Evolutionary conservation across 1,139 yeast species (phyloP).

Genomic region (Saccharomycopsis crataegensis): DNA sequence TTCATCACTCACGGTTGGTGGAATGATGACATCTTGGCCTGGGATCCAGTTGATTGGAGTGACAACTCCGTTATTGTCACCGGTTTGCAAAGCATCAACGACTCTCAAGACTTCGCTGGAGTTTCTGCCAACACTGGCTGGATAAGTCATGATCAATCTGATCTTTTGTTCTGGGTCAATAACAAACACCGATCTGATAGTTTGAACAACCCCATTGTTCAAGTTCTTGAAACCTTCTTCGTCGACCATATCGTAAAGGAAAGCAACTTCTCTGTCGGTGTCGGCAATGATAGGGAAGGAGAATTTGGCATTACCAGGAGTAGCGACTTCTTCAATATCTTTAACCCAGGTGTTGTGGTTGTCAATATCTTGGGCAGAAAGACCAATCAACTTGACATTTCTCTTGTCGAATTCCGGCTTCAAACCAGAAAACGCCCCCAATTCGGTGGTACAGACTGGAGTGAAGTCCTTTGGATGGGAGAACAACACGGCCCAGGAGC

Average conservation of each 20-base stretch:
- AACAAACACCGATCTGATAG: slow-evolving; percentile 82
- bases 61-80: slow-evolving; percentile 72
- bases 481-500: slow-evolving; percentile 72
- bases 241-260: slow-evolving; percentile 83
- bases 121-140: slow-evolving; percentile 90
- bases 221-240: slow-evolving; percentile 79
- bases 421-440: slow-evolving; percentile 79
- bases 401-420: slow-evolving; percentile 77
- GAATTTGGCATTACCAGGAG: slow-evolving; percentile 54
- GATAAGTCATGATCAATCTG: slow-evolving; percentile 76
- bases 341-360: slow-evolving; percentile 76
- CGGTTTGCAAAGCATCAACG: slow-evolving; percentile 74
- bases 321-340: slow-evolving; percentile 69
- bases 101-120: slow-evolving; percentile 82
- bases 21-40: slow-evolving; percentile 86
- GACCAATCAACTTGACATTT: slow-evolving; percentile 68
- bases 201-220: slow-evolving; percentile 59
- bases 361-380: slow-evolving; percentile 64
- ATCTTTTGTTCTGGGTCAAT: slow-evolving; percentile 84
- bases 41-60: slow-evolving; percentile 62
- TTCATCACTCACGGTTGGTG: slow-evolving; percentile 72
- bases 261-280: slow-evolving; percentile 70
- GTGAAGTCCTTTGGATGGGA: slow-evolving; percentile 88
- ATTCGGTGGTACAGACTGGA: slow-evolving; percentile 85
- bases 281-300: slow-evolving; percentile 86